Evolutionary conservation across 495 filamentous ascomycete species (phyloP).

Genomic region (Viridothelium virens): DNA sequence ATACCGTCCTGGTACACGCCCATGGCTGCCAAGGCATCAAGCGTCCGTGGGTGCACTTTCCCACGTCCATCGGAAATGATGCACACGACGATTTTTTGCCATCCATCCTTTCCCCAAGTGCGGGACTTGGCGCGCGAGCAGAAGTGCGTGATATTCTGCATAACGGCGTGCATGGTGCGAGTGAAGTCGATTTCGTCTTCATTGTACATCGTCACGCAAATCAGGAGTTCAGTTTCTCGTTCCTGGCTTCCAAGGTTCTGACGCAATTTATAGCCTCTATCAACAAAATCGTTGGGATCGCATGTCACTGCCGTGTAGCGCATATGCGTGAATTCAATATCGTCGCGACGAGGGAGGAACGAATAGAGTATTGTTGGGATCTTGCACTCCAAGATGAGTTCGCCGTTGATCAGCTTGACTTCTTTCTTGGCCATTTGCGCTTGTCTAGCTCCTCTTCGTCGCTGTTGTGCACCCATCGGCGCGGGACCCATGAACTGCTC

Average conservation of each 20-base stretch:
- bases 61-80: slow-evolving; percentile 89
- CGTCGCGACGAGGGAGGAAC: slow-evolving; percentile 84
- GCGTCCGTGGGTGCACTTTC: slow-evolving; percentile 87
- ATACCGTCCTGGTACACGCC: slow-evolving; percentile 99
- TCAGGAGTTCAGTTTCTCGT: slow-evolving; percentile 95
- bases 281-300: slow-evolving; percentile 90
- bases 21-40: slow-evolving; percentile 94
- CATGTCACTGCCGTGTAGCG: slow-evolving; percentile 99
- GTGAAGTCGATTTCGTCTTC: slow-evolving; percentile 95
- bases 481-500: slow-evolving; percentile 78
- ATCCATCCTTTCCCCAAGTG: slow-evolving; percentile 94
- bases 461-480: slow-evolving; percentile 73
- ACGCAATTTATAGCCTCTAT: slow-evolving; percentile 84
- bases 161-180: slow-evolving; percentile 96
- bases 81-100: slow-evolving; percentile 99
- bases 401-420: slow-evolving; percentile 91
- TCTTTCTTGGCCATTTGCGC: slow-evolving; percentile 90
- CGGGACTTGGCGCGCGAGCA: slow-evolving; percentile 85
- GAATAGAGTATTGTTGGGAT: slow-evolving; percentile 96
- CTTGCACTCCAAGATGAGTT: slow-evolving; percentile 96
- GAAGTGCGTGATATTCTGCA: slow-evolving; percentile 96
- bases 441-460: slow-evolving; percentile 69
- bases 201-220: slow-evolving; percentile 99
- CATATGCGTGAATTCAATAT: slow-evolving; percentile 98
- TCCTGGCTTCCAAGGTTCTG: slow-evolving; percentile 81